Conservation (phyloP, 2,329 filamentous ascomycete genomes). For the Colletotrichum cereale region DNA sequence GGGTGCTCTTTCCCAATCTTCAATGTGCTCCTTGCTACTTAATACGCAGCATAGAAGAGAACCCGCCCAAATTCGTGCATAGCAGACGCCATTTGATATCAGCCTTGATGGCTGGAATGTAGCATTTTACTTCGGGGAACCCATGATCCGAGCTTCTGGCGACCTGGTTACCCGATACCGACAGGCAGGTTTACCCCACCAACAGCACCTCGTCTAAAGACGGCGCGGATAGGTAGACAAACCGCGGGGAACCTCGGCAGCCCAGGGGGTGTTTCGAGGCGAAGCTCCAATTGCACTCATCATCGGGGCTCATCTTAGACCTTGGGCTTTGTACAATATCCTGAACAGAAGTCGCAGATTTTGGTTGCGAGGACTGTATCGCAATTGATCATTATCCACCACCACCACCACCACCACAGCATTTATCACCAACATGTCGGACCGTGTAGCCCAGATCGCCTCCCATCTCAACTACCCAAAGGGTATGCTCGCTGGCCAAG, state of each 20-base stretch:
- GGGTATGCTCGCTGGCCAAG: slow-evolving; percentile 82
- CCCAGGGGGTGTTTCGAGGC: background rate
- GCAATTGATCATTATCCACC: background rate
- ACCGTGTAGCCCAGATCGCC: slow-evolving; percentile 78
- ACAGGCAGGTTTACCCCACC: slow-evolving; percentile 26
- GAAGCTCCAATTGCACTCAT: slow-evolving; percentile 14
- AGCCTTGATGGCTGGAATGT: background rate
- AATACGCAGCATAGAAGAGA: background rate
- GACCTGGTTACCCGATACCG: slow-evolving; percentile 24
- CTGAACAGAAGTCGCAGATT: background rate
- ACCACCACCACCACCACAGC: background rate
- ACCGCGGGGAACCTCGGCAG: slow-evolving; percentile 43
- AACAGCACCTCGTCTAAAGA: slow-evolving; percentile 8
- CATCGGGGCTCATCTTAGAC: background rate
- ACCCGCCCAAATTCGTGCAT: background rate
- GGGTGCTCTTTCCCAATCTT: background rate
- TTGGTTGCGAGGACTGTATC: background rate
- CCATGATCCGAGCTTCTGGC: background rate
- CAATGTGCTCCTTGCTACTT: background rate
- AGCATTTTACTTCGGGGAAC: too few relatives aligned
- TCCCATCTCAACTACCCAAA: slow-evolving; percentile 85
- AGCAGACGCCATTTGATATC: background rate
- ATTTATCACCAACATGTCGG: slow-evolving; percentile 56
- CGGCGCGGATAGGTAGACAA: slow-evolving; percentile 19
- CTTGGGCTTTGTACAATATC: background rate